phyloP scores from a whole-genome alignment of 192 early-diverging fungal genomes.

The Coemansia reversa region DNA sequence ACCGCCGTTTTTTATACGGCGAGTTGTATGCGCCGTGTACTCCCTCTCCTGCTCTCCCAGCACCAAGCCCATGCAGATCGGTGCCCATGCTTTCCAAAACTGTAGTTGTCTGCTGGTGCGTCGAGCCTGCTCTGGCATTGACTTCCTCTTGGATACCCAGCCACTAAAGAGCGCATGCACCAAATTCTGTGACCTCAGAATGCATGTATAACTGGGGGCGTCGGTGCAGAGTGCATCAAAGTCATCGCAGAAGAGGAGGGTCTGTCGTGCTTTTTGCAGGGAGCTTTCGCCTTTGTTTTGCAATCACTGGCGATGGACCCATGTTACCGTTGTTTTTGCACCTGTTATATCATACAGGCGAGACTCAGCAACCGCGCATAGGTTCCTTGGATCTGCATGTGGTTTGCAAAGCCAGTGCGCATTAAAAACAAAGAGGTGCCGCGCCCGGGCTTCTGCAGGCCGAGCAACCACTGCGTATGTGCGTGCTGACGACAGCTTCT shows the following conservation, averaged over 20 bases:
- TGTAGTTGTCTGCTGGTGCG: neutral
- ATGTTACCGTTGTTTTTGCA: neutral
- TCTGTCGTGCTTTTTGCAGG: neutral
- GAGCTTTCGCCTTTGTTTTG: neutral
- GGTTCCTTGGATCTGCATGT: neutral
- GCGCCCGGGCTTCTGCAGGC: neutral
- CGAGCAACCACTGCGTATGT: neutral
- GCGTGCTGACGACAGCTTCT: neutral
- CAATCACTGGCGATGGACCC: neutral
- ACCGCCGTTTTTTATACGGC: neutral
- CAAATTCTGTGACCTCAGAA: constrained; percentile 11
- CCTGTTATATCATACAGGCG: neutral
- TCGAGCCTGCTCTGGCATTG: neutral
- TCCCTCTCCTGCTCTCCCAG: neutral
- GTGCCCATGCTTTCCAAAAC: constrained; percentile 8
- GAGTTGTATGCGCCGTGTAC: neutral
- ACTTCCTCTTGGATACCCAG: neutral
- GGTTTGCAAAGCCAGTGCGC: neutral
- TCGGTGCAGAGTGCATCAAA: neutral
- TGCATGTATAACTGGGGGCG: constrained; percentile 15
- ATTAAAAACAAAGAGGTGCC: neutral
- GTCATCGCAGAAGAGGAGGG: neutral
- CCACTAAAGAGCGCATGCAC: neutral
- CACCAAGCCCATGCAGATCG: neutral
- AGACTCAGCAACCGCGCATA: neutral